These are phyloP conservation scores for Penicillium glabrum DNA, from an alignment of 2,329 filamentous ascomycete genomes.

Conservation along the genomic window DNA sequence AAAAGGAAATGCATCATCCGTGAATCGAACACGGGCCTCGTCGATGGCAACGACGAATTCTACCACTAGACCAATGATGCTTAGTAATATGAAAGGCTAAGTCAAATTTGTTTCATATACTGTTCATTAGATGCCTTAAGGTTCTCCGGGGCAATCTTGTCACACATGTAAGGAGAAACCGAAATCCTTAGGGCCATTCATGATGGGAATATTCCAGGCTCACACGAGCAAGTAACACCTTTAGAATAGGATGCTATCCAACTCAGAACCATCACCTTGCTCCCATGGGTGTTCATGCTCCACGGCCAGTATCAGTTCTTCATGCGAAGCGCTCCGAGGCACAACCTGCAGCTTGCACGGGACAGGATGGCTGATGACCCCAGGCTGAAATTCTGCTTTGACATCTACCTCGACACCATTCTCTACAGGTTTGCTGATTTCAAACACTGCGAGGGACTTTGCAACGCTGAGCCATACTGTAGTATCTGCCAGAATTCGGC, in stretches of 20 bases:
- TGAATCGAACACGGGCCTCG: constrained; percentile 50
- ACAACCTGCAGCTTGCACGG: constrained; percentile 26
- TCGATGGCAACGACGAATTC: constrained; percentile 49
- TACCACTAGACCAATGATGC: constrained; percentile 49
- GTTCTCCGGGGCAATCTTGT: background rate
- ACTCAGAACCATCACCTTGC: background rate
- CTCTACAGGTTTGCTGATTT: constrained; percentile 15
- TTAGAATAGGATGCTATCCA: background rate
- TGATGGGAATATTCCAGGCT: background rate
- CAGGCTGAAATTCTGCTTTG: constrained; percentile 12
- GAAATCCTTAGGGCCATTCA: background rate
- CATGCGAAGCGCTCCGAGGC: background rate
- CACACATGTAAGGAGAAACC: background rate
- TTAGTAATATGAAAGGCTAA: background rate
- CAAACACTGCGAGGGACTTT: constrained; percentile 17
- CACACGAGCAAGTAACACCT: background rate
- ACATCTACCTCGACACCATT: constrained; percentile 13
- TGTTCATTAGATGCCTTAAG: too few species aligned
- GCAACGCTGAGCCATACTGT: constrained; percentile 20
- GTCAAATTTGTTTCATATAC: background rate
- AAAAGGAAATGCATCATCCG: constrained; percentile 32
- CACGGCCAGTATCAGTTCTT: background rate
- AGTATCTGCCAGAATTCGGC: constrained; percentile 17
- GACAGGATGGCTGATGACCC: constrained; percentile 35
- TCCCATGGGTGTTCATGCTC: background rate